These are phyloP conservation scores for Alternaria gansuensis DNA, from an alignment of 2,329 filamentous ascomycete genomes.

Conservation along the genomic window DNA sequence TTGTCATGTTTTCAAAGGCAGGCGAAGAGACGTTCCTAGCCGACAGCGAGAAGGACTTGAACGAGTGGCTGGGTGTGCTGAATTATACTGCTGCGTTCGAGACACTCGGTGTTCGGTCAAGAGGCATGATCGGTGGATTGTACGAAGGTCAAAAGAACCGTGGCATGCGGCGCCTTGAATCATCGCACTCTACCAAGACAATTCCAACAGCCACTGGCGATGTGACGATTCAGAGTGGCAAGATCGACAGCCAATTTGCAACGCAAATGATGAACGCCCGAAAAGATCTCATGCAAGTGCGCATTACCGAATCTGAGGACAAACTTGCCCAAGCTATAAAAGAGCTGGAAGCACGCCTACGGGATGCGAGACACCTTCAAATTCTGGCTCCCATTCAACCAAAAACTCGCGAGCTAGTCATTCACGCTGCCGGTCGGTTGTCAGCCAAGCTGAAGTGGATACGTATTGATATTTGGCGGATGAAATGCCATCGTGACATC, in stretches of 20 bases:
- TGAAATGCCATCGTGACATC: constrained; percentile 90
- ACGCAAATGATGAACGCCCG: constrained; percentile 86
- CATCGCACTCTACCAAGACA: constrained; percentile 62
- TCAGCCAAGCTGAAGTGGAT: constrained; percentile 92
- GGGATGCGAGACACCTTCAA: constrained; percentile 89
- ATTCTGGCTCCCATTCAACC: constrained; percentile 88
- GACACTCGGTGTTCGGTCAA: constrained; percentile 88
- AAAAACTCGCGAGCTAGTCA: constrained; percentile 85
- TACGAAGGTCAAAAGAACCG: constrained; percentile 83
- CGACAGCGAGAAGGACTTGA: constrained; percentile 88
- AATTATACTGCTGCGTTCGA: constrained; percentile 97
- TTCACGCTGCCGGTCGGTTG: constrained; percentile 84
- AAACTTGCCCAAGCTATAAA: constrained; percentile 77
- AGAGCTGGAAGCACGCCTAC: constrained; percentile 80
- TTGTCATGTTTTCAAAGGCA: constrained; percentile 82
- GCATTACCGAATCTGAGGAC: constrained; percentile 83
- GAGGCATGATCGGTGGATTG: constrained; percentile 82
- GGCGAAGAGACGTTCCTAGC: constrained; percentile 92
- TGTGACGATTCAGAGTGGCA: constrained; percentile 75
- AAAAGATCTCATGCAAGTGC: constrained; percentile 81
- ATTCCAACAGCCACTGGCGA: constrained; percentile 77
- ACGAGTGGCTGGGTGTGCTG: constrained; percentile 94
- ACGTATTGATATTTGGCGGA: constrained; percentile 91
- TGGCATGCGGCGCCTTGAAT: constrained; percentile 75
- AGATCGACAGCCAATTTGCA: constrained; percentile 81